Percentiles rank a stretch among this genome's conserved stretches.
Conservation (phyloP, 345 rosid genomes). For the Ricinus communis region DNA sequence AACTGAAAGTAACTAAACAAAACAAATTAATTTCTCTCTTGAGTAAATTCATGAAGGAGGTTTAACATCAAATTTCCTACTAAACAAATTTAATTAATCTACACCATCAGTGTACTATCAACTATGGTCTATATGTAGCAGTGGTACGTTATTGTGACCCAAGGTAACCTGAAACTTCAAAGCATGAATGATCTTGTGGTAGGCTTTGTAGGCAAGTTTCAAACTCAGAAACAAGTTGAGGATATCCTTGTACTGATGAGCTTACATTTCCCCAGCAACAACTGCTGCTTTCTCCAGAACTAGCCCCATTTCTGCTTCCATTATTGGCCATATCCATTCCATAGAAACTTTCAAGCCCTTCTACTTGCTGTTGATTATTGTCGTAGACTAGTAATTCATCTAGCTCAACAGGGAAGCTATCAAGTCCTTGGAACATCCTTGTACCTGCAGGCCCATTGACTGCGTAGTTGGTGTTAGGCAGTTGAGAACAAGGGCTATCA, state of each 20-base stretch:
- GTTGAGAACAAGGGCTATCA: slow-evolving; percentile 39
- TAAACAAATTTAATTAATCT: slow-evolving; percentile 19
- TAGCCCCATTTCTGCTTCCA: slow-evolving; percentile 34
- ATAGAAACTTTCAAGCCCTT: slow-evolving; percentile 29
- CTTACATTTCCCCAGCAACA: slow-evolving; percentile 64
- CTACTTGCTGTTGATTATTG: slow-evolving; percentile 17
- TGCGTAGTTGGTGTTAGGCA: slow-evolving; percentile 26
- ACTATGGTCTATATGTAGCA: too few species aligned
- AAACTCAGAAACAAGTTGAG: slow-evolving; percentile 33
- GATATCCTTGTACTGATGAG: slow-evolving; percentile 40
- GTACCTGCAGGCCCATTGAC: slow-evolving; percentile 20
- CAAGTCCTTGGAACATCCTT: slow-evolving; percentile 42
- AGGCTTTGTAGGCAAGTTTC: slow-evolving; percentile 34
- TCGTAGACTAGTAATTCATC: slow-evolving; percentile 18
- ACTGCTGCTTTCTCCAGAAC: slow-evolving; percentile 53
- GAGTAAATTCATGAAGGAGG: slow-evolving; percentile 9
- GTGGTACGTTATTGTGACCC: slow-evolving; percentile 31
- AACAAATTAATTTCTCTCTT: slow-evolving; percentile 29
- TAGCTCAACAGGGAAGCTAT: slow-evolving; percentile 20
- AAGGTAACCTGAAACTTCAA: slow-evolving; percentile 44
- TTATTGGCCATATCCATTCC: slow-evolving; percentile 31
- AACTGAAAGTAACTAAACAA: slow-evolving; percentile 19
- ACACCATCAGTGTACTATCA: slow-evolving; percentile 23
- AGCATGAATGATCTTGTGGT: slow-evolving; percentile 28
- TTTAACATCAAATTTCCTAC: slow-evolving; percentile 18